Evolutionary conservation across 1,284 basidiomycete genomes (phyloP).

Genomic region (Tetrapyrgos nigripes): DNA sequence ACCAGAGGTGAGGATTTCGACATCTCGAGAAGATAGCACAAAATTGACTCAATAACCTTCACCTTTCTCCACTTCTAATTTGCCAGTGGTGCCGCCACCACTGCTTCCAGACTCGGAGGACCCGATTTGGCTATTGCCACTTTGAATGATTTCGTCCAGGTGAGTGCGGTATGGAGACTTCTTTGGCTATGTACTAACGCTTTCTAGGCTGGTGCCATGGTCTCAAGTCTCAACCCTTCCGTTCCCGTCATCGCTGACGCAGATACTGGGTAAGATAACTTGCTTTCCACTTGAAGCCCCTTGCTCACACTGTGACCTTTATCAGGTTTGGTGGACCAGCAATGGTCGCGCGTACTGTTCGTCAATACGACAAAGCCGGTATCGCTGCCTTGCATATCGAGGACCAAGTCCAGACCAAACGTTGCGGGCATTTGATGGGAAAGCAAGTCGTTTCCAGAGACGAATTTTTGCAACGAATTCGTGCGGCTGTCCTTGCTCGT

Average conservation of each 20-base stretch:
- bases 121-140: constrained; percentile 84
- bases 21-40: not conserved
- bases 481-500: constrained; percentile 77
- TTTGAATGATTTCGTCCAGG: constrained; percentile 78
- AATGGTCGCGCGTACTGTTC: constrained; percentile 80
- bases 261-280: constrained; percentile 67
- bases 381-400: constrained; percentile 84
- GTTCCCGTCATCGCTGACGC: constrained; percentile 83
- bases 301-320: not conserved
- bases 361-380: constrained; percentile 72
- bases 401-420: constrained; percentile 85
- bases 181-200: not conserved
- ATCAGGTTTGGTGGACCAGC: constrained; percentile 76
- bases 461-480: constrained; percentile 78
- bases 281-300: not conserved
- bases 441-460: constrained; percentile 79
- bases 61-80: not conserved
- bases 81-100: constrained; percentile 60
- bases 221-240: constrained; percentile 67
- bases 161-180: constrained; percentile 25
- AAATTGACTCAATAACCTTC: not conserved
- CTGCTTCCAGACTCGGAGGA: constrained; percentile 73
- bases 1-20: constrained; percentile 56
- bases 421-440: constrained; percentile 82
- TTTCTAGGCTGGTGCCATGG: constrained; percentile 59